Percentiles rank a stretch among this genome's conserved stretches.
These are phyloP conservation scores for Phellopilus nigrolimitatus DNA, from an alignment of 1,284 basidiomycete species.

Conservation along the genomic window DNA sequence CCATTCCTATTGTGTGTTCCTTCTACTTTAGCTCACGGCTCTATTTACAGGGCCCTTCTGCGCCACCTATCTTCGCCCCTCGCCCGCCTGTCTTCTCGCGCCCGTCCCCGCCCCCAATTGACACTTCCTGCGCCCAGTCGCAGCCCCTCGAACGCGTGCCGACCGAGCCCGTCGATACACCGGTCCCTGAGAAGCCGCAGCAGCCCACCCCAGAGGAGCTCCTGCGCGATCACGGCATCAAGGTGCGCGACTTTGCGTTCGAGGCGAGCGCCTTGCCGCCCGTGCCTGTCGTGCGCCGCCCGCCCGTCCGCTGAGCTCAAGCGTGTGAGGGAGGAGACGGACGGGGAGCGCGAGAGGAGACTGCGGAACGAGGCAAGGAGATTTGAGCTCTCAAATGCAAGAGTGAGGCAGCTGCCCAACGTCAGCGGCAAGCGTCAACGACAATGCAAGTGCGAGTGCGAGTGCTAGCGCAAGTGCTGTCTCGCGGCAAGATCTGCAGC, in stretches of 20 bases:
- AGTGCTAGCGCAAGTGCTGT: background rate
- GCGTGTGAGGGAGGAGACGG: background rate
- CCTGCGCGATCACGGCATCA: constrained; percentile 49
- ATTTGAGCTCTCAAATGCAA: background rate
- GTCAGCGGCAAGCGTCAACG: background rate
- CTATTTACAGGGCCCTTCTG: background rate
- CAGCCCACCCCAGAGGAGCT: constrained; percentile 15
- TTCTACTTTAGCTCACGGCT: background rate
- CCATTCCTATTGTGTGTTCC: too few relatives aligned
- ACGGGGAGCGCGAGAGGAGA: constrained; percentile 1
- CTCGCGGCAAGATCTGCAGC: background rate
- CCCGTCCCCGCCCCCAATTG: constrained; percentile 1
- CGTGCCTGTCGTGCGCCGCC: constrained; percentile 41
- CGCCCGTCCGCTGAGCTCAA: constrained; percentile 8
- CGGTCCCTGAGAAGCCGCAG: background rate
- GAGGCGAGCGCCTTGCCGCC: constrained; percentile 55
- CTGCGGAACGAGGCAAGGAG: constrained; percentile 5
- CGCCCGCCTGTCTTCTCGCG: background rate
- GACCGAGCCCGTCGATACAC: constrained; percentile 11
- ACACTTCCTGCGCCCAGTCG: background rate
- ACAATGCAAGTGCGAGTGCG: background rate
- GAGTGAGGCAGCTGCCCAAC: background rate
- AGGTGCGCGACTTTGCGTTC: constrained; percentile 69
- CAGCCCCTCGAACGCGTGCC: constrained; percentile 14
- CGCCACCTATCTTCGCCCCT: constrained; percentile 7